A percentile compares a stretch with the other conserved stretches of the same genome.
These are phyloP conservation scores for Xerophyta viscosa DNA, from an alignment of 106 monocot genomes.

Conservation along the genomic window DNA sequence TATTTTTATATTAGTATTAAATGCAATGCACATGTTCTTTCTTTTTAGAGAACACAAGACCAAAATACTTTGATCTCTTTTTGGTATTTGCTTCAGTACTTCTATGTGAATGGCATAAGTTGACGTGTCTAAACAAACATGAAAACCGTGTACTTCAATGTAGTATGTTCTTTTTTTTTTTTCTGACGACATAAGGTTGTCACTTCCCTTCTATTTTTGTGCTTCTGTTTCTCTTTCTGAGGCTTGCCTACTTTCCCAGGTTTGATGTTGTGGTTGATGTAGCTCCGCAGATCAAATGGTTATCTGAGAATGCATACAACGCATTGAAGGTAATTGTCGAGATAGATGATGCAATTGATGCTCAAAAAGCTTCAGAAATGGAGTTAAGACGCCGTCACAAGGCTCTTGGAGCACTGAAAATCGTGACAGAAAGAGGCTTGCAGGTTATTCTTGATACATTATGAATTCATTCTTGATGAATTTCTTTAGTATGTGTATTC, in stretches of 20 bases:
- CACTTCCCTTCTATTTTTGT: background rate
- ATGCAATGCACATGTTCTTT: no score
- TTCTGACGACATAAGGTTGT: no score
- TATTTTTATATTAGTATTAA: no score
- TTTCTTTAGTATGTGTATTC: background rate
- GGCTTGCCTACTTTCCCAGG: constrained; percentile 19
- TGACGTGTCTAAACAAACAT: no score
- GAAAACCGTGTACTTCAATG: no score
- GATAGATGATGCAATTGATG: constrained; percentile 72
- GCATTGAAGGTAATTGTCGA: constrained; percentile 78
- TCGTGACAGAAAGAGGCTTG: constrained; percentile 88
- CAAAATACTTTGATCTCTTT: no score
- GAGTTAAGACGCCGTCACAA: constrained; percentile 79
- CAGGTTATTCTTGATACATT: constrained; percentile 34
- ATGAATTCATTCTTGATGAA: background rate
- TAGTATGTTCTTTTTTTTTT: no score
- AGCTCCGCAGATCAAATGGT: constrained; percentile 79
- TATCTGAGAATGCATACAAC: constrained; percentile 59
- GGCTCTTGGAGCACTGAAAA: constrained; percentile 61
- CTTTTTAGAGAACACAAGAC: no score
- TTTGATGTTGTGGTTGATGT: constrained; percentile 80
- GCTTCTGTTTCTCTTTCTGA: background rate
- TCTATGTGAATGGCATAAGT: no score
- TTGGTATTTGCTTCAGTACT: no score
- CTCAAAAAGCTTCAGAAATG: constrained; percentile 64